Evolutionary conservation across 2,329 filamentous ascomycete species (phyloP).

Genomic region (Nothopassalora personata): DNA sequence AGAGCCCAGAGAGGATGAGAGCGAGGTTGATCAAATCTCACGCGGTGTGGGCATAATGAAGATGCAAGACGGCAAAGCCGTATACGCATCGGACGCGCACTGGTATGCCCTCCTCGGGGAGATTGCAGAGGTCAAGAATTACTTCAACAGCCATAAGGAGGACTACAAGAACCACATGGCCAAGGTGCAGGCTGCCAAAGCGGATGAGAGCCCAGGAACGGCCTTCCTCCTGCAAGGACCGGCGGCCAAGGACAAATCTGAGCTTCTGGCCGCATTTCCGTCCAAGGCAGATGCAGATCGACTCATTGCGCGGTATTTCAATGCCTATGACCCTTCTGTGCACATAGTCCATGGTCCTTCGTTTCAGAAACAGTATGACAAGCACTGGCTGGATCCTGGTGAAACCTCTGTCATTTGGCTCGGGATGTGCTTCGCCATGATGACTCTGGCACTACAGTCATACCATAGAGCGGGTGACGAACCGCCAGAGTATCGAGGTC

Average conservation of each 20-base stretch:
- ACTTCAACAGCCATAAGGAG: slow-evolving; percentile 80
- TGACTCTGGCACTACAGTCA: slow-evolving; percentile 72
- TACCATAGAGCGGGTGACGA: slow-evolving; percentile 76
- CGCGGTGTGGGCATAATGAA: slow-evolving; percentile 51
- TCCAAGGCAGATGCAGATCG: slow-evolving; percentile 77
- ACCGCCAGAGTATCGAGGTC: slow-evolving; percentile 70
- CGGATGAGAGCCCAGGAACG: slow-evolving; percentile 57
- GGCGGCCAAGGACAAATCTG: slow-evolving; percentile 63
- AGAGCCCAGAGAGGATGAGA: slow-evolving; percentile 48
- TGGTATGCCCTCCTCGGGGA: slow-evolving; percentile 52
- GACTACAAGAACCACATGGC: slow-evolving; percentile 78
- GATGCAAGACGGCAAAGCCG: slow-evolving; percentile 44
- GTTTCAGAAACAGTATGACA: slow-evolving; percentile 67
- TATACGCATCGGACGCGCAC: slow-evolving; percentile 49
- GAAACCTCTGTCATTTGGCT: slow-evolving; percentile 74
- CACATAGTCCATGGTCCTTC: slow-evolving; percentile 62
- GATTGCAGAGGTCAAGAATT: slow-evolving; percentile 90
- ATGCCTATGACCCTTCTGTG: slow-evolving; percentile 63
- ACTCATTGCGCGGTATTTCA: slow-evolving; percentile 84
- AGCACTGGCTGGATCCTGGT: slow-evolving; percentile 66
- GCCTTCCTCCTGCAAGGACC: slow-evolving; percentile 72
- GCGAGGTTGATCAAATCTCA: slow-evolving; percentile 55
- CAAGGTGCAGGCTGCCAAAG: slow-evolving; percentile 64
- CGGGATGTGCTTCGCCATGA: slow-evolving; percentile 68
- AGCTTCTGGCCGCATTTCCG: slow-evolving; percentile 75